Percentiles rank a stretch among this genome's conserved stretches.
phyloP scores from a whole-genome alignment of 768 basidiomycete genomes.

The Russula griseocarnosa region DNA sequence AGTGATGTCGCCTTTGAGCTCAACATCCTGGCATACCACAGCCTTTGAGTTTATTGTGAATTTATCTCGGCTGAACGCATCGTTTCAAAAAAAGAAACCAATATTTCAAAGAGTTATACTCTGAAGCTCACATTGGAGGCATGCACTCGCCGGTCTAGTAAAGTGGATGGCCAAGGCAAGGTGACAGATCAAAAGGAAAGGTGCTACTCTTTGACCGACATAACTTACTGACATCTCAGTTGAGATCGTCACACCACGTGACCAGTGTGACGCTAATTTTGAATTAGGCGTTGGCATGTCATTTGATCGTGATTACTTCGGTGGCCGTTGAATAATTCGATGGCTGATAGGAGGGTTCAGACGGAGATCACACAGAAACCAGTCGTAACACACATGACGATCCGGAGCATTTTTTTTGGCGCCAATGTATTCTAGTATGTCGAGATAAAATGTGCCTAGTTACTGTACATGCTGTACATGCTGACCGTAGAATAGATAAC shows the following conservation, averaged over 20 bases:
- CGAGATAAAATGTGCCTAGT: conserved; percentile 7
- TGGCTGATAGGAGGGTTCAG: background rate
- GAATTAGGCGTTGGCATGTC: no score
- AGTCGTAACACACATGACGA: background rate
- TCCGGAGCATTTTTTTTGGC: background rate
- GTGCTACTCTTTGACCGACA: no score
- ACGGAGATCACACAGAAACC: background rate
- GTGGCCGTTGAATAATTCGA: background rate
- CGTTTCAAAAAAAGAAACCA: background rate
- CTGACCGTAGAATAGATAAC: conserved; percentile 21
- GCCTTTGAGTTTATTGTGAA: conserved; percentile 88
- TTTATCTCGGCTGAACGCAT: conserved; percentile 67
- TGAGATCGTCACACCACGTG: background rate
- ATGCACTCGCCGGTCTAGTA: conserved; percentile 7
- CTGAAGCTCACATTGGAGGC: conserved; percentile 27
- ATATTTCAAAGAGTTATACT: background rate
- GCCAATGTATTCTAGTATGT: background rate
- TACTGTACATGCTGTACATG: conserved; percentile 7
- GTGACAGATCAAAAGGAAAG: conserved; percentile 15
- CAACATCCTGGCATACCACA: conserved; percentile 89
- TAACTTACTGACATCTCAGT: background rate
- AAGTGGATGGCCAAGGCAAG: background rate
- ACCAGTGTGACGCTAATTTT: background rate
- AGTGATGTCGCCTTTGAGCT: conserved; percentile 90
- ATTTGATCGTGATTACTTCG: no score